Evolutionary conservation across 495 filamentous ascomycete species (phyloP), one percentile per base, ranked within the genome.

Genomic region (Trichoderma gamsii): DNA sequence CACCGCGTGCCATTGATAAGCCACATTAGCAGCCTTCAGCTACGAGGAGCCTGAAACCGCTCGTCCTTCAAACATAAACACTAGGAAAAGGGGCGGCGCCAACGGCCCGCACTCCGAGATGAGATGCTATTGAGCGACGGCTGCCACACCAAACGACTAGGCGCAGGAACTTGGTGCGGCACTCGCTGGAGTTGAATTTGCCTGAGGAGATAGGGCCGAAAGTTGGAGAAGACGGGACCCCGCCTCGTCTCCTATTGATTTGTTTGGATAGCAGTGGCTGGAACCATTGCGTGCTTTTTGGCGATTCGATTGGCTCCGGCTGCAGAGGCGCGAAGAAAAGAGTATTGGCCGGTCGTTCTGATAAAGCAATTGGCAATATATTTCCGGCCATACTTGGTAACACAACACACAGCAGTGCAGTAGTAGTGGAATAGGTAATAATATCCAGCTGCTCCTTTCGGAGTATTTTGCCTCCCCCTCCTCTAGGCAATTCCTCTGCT

Each of bases 71-170:
- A 6, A 18, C 56, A 21, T 3, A 21, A 32, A 38, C 35, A 38
- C 9, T 32, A 52, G n/a, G 21, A 61, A 61, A 61, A 32, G 56
- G 56, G 56, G 56, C 56, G 56, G 56, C 56, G 25, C 56, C 56
- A 61, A 61, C 56, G 56, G 56, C 56, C 56, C 56, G 56, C 27
- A 61, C 25, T 32, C 56, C 56, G 56, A 61, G 56, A 61, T 61
- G 56, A 61, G 56, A 61, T 61, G 25, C 56, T 32, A 29, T 61
- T 25, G 56, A 61, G 56, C 3, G 29, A 13, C 25, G 27, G 56
- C 27, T 61, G 56, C 27, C 56, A 61, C 56, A 61, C 56, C 56
- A 61, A 18, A 61, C 16, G 18, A 18, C 56, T 61, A 61, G 56
- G 7, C n/a, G 56, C 56, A 61, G 56, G 25, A 15, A 15, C 56